Evolutionary conservation across 495 filamentous ascomycete genomes (phyloP).

Genomic region (Hypomontagnella monticulosa): DNA sequence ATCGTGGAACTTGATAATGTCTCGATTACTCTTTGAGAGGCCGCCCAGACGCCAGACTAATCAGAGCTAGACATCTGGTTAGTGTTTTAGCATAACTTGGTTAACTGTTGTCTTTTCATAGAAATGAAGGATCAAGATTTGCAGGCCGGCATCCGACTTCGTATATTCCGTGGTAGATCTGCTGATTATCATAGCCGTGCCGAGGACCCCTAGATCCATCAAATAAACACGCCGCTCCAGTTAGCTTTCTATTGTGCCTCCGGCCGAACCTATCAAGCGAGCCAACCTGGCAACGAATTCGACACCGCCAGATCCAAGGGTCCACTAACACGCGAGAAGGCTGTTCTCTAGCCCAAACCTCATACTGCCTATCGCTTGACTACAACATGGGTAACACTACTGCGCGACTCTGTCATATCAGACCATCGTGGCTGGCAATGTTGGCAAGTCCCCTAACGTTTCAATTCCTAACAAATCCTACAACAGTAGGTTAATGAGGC

Average conservation of each 20-base stretch:
- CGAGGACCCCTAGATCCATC: conserved; percentile 38
- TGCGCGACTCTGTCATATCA: too few relatives aligned
- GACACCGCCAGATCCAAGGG: conserved; percentile 37
- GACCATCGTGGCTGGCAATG: too few relatives aligned
- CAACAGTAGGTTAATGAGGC: background rate
- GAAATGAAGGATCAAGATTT: conserved; percentile 42
- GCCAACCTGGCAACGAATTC: conserved; percentile 12
- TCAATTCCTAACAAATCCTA: background rate
- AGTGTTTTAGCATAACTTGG: background rate
- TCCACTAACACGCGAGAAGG: conserved; percentile 37
- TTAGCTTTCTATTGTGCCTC: conserved; percentile 9
- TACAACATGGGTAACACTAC: conserved; percentile 1
- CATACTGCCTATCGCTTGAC: conserved; percentile 15
- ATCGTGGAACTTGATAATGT: conserved; percentile 27
- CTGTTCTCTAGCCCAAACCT: conserved; percentile 4
- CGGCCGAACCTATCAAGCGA: conserved; percentile 8
- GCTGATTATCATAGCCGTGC: conserved; percentile 34
- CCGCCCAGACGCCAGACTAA: background rate
- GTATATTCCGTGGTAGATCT: conserved; percentile 36
- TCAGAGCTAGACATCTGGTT: conserved; percentile 20
- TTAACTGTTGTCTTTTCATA: conserved; percentile 20
- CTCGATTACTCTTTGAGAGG: conserved; percentile 2
- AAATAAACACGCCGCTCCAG: conserved; percentile 26
- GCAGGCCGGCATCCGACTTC: conserved; percentile 17
- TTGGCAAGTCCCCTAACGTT: background rate